A percentile compares a stretch with the other conserved stretches of the same genome.
phyloP scores from a whole-genome alignment of 306 rosid genomes.

The Fragaria ananassa region DNA sequence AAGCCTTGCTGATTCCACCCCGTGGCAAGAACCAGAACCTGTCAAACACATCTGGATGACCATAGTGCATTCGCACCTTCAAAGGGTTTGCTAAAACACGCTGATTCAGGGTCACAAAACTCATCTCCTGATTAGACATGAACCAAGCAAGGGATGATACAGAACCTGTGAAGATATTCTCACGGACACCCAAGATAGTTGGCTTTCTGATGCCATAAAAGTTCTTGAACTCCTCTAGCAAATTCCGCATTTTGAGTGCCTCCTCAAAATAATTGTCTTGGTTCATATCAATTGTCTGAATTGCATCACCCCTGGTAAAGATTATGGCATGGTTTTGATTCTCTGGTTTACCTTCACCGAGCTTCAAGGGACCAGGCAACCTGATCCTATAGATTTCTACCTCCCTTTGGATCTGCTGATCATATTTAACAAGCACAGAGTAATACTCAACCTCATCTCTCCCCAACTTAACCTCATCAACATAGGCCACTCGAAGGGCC shows the following conservation, averaged over 20 bases:
- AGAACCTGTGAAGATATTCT: slow-evolving; percentile 90
- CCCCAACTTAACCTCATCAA: slow-evolving; percentile 66
- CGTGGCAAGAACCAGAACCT: slow-evolving; percentile 87
- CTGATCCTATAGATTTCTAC: slow-evolving; percentile 80
- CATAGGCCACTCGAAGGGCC: slow-evolving; percentile 94
- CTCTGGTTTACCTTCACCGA: slow-evolving; percentile 98
- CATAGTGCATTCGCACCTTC: slow-evolving; percentile 95
- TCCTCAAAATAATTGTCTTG: slow-evolving; percentile 95
- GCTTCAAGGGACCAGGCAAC: slow-evolving; percentile 89
- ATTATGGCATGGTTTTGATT: slow-evolving; percentile 95
- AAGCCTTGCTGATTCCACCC: slow-evolving; percentile 95
- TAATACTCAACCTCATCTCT: slow-evolving; percentile 70
- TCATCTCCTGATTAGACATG: slow-evolving; percentile 94
- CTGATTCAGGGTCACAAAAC: slow-evolving; percentile 91
- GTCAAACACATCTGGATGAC: slow-evolving; percentile 95
- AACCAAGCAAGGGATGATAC: slow-evolving; percentile 98
- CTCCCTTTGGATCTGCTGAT: slow-evolving; percentile 65
- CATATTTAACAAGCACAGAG: slow-evolving; percentile 92
- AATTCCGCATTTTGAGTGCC: slow-evolving; percentile 95
- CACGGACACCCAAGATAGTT: slow-evolving; percentile 93
- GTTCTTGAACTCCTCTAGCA: slow-evolving; percentile 71
- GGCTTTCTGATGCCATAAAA: slow-evolving; percentile 68
- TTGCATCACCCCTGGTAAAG: slow-evolving; percentile 90
- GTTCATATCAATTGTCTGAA: slow-evolving; percentile 97
- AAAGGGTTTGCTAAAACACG: slow-evolving; percentile 92